phyloP scores from a whole-genome alignment of 352 stramenopile species.

The Hyaloperonospora arabidopsidis region DNA sequence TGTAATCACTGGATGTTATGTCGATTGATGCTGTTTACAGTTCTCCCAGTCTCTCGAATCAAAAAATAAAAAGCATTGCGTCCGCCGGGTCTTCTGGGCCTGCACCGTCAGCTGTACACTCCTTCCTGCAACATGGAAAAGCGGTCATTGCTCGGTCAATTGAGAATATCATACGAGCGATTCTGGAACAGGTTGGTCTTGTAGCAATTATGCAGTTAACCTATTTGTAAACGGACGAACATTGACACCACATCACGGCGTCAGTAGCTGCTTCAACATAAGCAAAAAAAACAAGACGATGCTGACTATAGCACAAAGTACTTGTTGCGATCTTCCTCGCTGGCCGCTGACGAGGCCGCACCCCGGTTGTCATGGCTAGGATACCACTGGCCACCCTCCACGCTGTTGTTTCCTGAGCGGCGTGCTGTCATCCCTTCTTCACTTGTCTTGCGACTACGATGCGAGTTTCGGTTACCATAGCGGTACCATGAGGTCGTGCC shows the following conservation, averaged over 20 bases:
- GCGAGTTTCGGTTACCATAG: conserved; percentile 66
- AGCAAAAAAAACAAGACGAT: conserved; percentile 15
- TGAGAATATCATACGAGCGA: conserved; percentile 14
- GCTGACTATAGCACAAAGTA: conserved; percentile 74
- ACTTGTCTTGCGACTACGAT: conserved; percentile 55
- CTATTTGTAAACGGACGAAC: conserved; percentile 18
- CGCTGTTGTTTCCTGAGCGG: conserved; percentile 62
- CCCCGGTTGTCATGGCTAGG: conserved; percentile 30
- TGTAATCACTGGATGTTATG: conserved; percentile 34
- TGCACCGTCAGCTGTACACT: conserved; percentile 8
- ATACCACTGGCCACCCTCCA: conserved; percentile 41
- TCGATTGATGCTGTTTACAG: conserved; percentile 4
- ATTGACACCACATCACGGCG: conserved; percentile 9
- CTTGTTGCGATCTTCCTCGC: conserved; percentile 70
- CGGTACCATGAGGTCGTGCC: conserved; percentile 63
- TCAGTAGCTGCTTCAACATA: conserved; percentile 19
- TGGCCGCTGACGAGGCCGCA: conserved; percentile 34
- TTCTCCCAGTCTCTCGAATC: background rate
- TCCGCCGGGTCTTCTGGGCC: conserved; percentile 1
- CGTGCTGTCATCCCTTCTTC: conserved; percentile 40
- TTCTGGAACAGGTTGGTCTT: conserved; percentile 12
- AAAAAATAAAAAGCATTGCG: conserved; percentile 19
- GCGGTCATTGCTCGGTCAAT: conserved; percentile 8
- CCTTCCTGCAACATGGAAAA: conserved; percentile 4
- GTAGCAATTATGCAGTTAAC: conserved; percentile 19